Conservation (phyloP, 192 early-diverging fungal genomes). For the Spizellomyces sp. region DNA sequence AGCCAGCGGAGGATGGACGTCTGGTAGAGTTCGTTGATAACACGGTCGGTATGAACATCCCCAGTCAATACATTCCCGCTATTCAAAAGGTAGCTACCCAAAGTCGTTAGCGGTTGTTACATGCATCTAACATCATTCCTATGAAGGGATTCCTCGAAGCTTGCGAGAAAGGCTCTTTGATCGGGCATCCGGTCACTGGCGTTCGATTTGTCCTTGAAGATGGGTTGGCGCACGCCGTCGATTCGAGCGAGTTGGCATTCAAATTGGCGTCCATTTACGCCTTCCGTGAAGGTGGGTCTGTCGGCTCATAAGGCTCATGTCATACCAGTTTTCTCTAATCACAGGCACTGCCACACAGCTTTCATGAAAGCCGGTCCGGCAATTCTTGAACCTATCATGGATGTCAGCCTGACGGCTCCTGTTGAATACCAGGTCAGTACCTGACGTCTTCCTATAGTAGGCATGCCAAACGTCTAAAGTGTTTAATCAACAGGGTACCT, state of each 20-base stretch:
- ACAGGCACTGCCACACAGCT: constrained; percentile 37
- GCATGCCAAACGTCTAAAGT: too few species aligned
- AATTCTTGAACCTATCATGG: constrained; percentile 96
- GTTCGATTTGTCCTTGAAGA: constrained; percentile 89
- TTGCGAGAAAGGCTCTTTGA: constrained; percentile 84
- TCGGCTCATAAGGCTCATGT: not conserved
- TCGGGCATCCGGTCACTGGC: constrained; percentile 88
- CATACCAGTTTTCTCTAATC: constrained; percentile 4
- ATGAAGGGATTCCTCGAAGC: constrained; percentile 90
- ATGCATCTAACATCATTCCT: too few species aligned
- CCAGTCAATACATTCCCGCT: constrained; percentile 87
- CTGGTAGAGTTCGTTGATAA: constrained; percentile 76
- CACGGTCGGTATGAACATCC: constrained; percentile 94
- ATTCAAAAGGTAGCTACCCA: constrained; percentile 56
- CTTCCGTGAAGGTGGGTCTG: constrained; percentile 68
- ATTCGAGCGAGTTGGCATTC: constrained; percentile 97
- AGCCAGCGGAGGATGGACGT: constrained; percentile 60
- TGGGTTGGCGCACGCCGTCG: constrained; percentile 89
- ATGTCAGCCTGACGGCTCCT: constrained; percentile 86
- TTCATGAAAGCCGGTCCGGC: constrained; percentile 79
- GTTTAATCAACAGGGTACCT: constrained; percentile 54
- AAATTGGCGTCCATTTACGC: constrained; percentile 82
- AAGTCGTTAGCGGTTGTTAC: too few species aligned
- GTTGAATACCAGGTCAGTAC: constrained; percentile 72
- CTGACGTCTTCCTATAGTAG: too few species aligned